Base-by-base conservation (phyloP, 2,329 filamentous ascomycete species). In the Aspergillus bombycis region DNA sequence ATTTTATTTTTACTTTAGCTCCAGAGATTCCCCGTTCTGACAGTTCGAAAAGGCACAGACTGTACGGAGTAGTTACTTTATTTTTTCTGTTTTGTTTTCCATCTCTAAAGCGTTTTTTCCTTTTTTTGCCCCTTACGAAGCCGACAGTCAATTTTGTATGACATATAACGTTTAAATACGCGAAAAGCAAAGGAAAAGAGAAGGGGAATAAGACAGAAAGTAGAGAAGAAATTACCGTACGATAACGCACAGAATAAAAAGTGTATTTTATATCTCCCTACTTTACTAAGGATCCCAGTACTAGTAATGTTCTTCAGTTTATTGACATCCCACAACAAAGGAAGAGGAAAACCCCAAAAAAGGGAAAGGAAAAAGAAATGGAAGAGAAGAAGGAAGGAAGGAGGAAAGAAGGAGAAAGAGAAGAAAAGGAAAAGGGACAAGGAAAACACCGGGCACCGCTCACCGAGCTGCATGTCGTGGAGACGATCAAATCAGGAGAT, bases 401-500 rank as follows among this genome's bases (percentile, higher is more conserved):
- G n/a, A n/a, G n/a, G n/a, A n/a, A n/a, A n/a, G n/a, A n/a, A n/a
- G n/a, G n/a, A n/a, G 26, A 28, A 28, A 28, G 5, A 4, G 26
- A 28, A 21, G 4, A 21, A 52, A 32, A 12, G 30, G 19, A 11
- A 10, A 10, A 52, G 21, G 10, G 3, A 7, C 28, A 32, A 19
- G 10, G 16, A 23, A 52, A 32, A 16, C 9, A n/a, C 26, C 19
- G 0, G 19, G 19, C 10, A 52, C 28, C 19, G 26, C n/a, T 58
- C 43, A 52, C 45, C 43, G 23, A 23, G 43, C 30, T 52, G 21
- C 57, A 52, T 32, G 23, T 52, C 57, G 57, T 58, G 45, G 57
- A 58, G 57, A 58, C 57, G 32, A 38, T 58, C 57, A 58, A 58
- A 58, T 58, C 57, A 58, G 57, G 57, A 41, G 57, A 58, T 36